Conservation (phyloP, 163 green algal species). For the Chlorella variabilis region DNA sequence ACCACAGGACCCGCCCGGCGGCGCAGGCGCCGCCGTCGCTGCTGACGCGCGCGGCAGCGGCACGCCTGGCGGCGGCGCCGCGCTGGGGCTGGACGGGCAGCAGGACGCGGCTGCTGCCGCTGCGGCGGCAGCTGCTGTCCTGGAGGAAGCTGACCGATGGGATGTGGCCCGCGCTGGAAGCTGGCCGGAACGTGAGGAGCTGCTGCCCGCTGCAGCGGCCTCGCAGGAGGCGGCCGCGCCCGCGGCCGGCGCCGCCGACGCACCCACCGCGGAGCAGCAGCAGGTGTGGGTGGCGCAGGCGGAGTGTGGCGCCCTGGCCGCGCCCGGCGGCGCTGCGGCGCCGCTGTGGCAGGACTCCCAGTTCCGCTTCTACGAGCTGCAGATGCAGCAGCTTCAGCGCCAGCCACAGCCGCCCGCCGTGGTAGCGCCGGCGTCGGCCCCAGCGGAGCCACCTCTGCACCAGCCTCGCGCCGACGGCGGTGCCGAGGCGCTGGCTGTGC, state of each 20-base stretch:
- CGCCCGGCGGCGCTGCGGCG: neutral
- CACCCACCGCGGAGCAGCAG: slow-evolving; percentile 1
- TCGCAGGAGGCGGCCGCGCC: too few species aligned
- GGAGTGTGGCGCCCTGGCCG: slow-evolving; percentile 18
- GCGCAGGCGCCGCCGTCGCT: neutral
- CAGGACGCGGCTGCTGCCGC: neutral
- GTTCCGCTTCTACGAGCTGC: slow-evolving; percentile 39
- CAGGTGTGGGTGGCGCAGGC: slow-evolving; percentile 43
- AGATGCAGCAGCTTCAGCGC: too few species aligned
- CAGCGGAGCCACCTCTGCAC: too few species aligned
- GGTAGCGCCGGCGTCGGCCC: too few species aligned
- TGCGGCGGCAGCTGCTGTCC: neutral
- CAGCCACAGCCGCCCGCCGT: too few species aligned
- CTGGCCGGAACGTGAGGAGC: slow-evolving; percentile 51
- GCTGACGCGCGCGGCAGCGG: neutral
- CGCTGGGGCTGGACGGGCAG: neutral
- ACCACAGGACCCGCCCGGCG: neutral
- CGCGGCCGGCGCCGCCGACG: neutral
- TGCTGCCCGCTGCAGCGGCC: neutral
- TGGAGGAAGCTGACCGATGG: slow-evolving; percentile 50
- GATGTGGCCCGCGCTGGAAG: slow-evolving; percentile 40
- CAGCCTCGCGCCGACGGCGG: neutral
- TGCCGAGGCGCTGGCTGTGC: too few species aligned
- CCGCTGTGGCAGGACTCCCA: slow-evolving; percentile 39
- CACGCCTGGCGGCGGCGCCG: neutral